phyloP scores from a whole-genome alignment of 1,139 yeast species.

The Saccharomyces hybrid region DNA sequence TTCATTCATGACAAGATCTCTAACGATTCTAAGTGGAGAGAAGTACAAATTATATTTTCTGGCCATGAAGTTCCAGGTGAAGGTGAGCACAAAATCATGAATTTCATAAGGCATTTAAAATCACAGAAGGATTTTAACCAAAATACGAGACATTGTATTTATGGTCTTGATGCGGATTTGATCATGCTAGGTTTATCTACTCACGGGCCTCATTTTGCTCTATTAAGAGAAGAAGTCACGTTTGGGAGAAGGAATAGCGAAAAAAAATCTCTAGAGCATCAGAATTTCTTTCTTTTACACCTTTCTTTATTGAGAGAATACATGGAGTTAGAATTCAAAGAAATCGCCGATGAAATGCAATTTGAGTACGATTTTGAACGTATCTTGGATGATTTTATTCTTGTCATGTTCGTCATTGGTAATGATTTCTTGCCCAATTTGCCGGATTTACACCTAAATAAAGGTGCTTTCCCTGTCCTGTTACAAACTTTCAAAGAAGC shows the following conservation, averaged over 20 bases:
- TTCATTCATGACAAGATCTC: constrained; percentile 88
- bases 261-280: constrained; percentile 60
- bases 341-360: constrained; percentile 50
- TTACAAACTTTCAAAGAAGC: constrained; percentile 81
- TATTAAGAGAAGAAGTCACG: constrained; percentile 89
- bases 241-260: constrained; percentile 59
- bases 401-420: constrained; percentile 90
- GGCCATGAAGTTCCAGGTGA: constrained; percentile 99
- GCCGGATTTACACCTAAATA: constrained; percentile 87
- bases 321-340: constrained; percentile 74
- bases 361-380: constrained; percentile 84
- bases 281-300: constrained; percentile 76
- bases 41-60: constrained; percentile 71
- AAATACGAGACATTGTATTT: constrained; percentile 88
- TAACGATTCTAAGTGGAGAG: constrained; percentile 87
- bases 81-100: constrained; percentile 98
- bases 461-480: constrained; percentile 90
- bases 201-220: constrained; percentile 93
- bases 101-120: constrained; percentile 76
- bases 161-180: constrained; percentile 96
- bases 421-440: constrained; percentile 97
- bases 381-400: constrained; percentile 83
- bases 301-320: constrained; percentile 85
- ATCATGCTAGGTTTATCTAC: constrained; percentile 94
- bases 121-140: constrained; percentile 65